Conservation (phyloP, 768 basidiomycete species). For the Boletellus ananas region DNA sequence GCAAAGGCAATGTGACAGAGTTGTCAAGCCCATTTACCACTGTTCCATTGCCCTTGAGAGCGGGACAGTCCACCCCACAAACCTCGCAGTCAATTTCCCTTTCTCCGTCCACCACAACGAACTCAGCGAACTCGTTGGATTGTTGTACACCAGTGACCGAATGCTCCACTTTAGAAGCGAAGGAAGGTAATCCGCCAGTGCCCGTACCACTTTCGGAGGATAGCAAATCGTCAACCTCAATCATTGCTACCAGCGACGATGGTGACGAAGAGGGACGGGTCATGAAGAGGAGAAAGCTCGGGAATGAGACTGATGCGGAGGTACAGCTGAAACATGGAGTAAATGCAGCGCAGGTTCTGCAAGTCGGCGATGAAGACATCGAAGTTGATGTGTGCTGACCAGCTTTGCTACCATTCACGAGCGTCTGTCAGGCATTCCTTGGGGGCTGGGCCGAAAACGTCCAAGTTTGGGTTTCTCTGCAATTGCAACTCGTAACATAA, state of each 20-base stretch:
- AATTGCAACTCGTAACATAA: slow-evolving; percentile 7
- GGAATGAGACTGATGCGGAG: slow-evolving; percentile 3
- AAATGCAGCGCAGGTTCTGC: slow-evolving; percentile 4
- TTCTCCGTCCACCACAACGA: background rate
- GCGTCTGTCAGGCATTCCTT: background rate
- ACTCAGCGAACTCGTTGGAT: slow-evolving; percentile 7
- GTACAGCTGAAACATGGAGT: background rate
- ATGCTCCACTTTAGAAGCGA: slow-evolving; percentile 3
- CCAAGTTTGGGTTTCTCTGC: background rate
- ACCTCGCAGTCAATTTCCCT: slow-evolving; percentile 2
- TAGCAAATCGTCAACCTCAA: slow-evolving; percentile 42
- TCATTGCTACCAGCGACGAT: slow-evolving; percentile 59
- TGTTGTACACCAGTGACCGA: slow-evolving; percentile 7
- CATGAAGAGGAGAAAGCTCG: slow-evolving; percentile 49
- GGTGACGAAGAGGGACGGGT: slow-evolving; percentile 49
- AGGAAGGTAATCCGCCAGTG: slow-evolving; percentile 26
- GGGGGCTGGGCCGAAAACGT: too few relatives aligned
- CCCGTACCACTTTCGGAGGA: slow-evolving; percentile 31
- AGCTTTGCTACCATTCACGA: background rate
- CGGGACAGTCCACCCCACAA: slow-evolving; percentile 10
- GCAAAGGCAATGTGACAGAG: slow-evolving; percentile 32
- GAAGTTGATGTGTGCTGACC: slow-evolving; percentile 28
- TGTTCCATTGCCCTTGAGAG: slow-evolving; percentile 34
- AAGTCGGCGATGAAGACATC: slow-evolving; percentile 25
- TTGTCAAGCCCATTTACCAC: slow-evolving; percentile 44